Evolutionary conservation across 73 alveolate species (phyloP).

Genomic region (Paramecium octaurelia): DNA sequence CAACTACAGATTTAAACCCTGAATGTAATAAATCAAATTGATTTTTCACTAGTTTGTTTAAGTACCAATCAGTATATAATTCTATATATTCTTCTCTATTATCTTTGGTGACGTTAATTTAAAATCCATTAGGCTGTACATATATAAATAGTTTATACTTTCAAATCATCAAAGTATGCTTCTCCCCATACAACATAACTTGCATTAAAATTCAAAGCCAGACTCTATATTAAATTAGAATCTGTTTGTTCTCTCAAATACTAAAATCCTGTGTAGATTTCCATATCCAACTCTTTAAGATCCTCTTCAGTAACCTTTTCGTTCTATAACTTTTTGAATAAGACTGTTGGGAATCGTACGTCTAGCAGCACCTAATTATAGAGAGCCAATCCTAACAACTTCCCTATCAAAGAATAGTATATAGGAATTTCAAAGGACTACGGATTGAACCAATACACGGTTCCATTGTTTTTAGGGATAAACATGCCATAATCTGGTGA

Average conservation of each 20-base stretch:
- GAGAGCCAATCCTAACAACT: constrained; percentile 94
- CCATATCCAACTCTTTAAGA: constrained; percentile 81
- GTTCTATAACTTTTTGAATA: constrained; percentile 85
- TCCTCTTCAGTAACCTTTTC: constrained; percentile 74
- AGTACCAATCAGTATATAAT: constrained; percentile 85
- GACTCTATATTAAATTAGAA: neutral
- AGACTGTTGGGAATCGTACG: constrained; percentile 89
- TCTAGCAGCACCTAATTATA: constrained; percentile 88
- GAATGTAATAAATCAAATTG: constrained; percentile 68
- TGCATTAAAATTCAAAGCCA: neutral
- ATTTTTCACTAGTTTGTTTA: constrained; percentile 77
- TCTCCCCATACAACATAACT: neutral
- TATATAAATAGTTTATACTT: neutral
- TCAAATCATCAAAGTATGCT: neutral
- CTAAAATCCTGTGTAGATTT: constrained; percentile 67
- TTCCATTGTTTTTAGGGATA: constrained; percentile 75
- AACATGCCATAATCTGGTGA: constrained; percentile 81
- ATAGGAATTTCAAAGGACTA: constrained; percentile 88
- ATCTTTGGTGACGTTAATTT: constrained; percentile 81
- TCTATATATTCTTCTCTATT: constrained; percentile 91
- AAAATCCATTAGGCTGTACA: constrained; percentile 80
- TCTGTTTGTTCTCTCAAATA: constrained; percentile 67
- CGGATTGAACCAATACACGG: constrained; percentile 92
- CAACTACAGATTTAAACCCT: constrained; percentile 52
- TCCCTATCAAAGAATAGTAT: constrained; percentile 91